Conservation (phyloP, 192 early-diverging fungal species). For the Podila clonocystis region DNA sequence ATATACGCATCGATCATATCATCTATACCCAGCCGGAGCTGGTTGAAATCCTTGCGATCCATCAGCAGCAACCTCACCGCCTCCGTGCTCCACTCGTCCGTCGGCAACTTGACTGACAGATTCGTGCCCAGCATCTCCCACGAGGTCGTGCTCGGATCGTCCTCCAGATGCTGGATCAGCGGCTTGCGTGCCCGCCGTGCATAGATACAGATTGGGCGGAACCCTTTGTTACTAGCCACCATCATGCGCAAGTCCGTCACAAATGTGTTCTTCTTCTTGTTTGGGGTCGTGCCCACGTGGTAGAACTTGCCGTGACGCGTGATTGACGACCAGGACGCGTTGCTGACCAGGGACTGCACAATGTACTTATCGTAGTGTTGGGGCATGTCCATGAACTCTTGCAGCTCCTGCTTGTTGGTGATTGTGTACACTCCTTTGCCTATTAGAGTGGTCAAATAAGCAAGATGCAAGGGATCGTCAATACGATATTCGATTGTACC, state of each 20-base stretch:
- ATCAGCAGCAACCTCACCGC: slow-evolving; percentile 83
- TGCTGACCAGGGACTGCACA: slow-evolving; percentile 89
- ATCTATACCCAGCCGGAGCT: slow-evolving; percentile 84
- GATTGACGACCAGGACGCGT: slow-evolving; percentile 82
- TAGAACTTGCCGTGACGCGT: slow-evolving; percentile 84
- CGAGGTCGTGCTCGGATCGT: slow-evolving; percentile 59
- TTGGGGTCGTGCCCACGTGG: slow-evolving; percentile 91
- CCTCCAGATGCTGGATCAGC: slow-evolving; percentile 55
- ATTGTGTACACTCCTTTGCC: slow-evolving; percentile 93
- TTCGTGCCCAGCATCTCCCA: slow-evolving; percentile 96
- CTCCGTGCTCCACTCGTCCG: slow-evolving; percentile 84
- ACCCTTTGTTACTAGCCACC: slow-evolving; percentile 82
- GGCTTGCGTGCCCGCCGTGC: slow-evolving; percentile 81
- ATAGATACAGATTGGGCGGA: slow-evolving; percentile 85
- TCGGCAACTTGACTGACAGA: slow-evolving; percentile 78
- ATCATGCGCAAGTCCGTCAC: slow-evolving; percentile 89
- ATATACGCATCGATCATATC: slow-evolving; percentile 91
- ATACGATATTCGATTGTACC: too few relatives aligned
- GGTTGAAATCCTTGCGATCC: slow-evolving; percentile 93
- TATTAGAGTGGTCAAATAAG: slow-evolving; percentile 9
- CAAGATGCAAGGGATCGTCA: background rate
- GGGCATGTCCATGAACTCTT: slow-evolving; percentile 75
- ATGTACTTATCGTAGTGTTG: slow-evolving; percentile 94
- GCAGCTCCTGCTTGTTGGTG: slow-evolving; percentile 77
- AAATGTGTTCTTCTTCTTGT: slow-evolving; percentile 89